Evolutionary conservation across 805 yeast species (phyloP), one percentile per base, ranked within the genome.

Genomic region (Wickerhamomyces ciferrii): DNA sequence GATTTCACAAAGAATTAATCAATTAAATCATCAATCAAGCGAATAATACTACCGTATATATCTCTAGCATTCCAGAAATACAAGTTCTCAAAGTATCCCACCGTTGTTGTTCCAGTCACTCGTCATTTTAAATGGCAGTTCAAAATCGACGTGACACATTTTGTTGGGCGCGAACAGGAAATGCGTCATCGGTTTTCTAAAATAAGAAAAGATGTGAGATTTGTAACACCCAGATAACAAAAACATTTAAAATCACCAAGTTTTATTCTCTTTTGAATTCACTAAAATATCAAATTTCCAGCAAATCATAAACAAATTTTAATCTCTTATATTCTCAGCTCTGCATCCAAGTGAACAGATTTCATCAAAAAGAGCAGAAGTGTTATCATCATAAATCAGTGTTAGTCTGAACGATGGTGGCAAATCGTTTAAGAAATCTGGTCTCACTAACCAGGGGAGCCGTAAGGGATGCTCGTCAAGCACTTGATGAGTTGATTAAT

Each of bases 391-490:
- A 27, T 27, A 8, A 5, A 27, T 27, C 31, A 27, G 15, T 27
- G 14, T 10, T 27, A 13, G n/a, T n/a, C 31, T 27, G 5, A 37
- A 45, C n/a, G 34, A 65, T 67, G 70, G 62, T 62, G 55, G 66
- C 66, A 31, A 56, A 60, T 42, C 53, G 56, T 45, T 48, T 75
- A 42, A 70, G 69, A 59, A 75, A 76, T 59, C 65, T 77, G 55
- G 63, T 75, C 32, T 64, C 75, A 48, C 66, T 69, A 49, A 66
- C 78, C 15, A 66, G 74, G 43, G 70, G 67, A 53, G 68, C 79
- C 19, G 72, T 77, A 32, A 65, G 71, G 51, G 75, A 73, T 46
- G 63, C 74, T 48, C 70, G 73, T 48, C 71, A 71, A 56, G 69
- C 72, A 25, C 65, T 78, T 23, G 74, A 75, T 51, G 81, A 78